These are phyloP conservation scores for Solanum hybrid DNA, from an alignment of 305 asterid genomes.

Conservation along the genomic window DNA sequence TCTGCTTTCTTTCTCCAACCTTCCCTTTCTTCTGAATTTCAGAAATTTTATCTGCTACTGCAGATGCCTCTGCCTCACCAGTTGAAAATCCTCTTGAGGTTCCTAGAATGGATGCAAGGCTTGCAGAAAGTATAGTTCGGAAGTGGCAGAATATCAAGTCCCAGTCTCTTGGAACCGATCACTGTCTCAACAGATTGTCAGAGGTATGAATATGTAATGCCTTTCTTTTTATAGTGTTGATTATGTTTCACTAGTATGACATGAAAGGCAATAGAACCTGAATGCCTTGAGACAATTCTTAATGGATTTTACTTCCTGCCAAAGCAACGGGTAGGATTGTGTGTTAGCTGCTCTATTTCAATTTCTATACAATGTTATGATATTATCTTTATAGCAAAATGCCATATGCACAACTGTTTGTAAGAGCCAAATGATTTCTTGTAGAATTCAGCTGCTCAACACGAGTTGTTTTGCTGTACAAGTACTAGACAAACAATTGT, in stretches of 20 bases:
- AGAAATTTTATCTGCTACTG: conserved; percentile 11
- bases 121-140: conserved; percentile 74
- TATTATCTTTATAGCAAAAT: neutral
- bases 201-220: conserved; percentile 42
- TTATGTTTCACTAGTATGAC: neutral
- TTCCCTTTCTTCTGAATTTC: conserved; percentile 7
- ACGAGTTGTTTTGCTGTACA: neutral
- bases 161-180: conserved; percentile 89
- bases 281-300: neutral
- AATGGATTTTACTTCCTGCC: neutral
- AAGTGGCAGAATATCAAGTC: conserved; percentile 90
- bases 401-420: neutral
- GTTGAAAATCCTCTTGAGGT: conserved; percentile 44
- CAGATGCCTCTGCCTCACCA: conserved; percentile 41
- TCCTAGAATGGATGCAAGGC: conserved; percentile 84
- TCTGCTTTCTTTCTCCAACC: conserved; percentile 6
- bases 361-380: neutral
- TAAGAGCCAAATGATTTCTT: neutral
- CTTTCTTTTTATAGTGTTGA: neutral
- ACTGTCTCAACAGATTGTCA: conserved; percentile 48
- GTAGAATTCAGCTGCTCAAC: neutral
- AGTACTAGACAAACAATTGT: neutral
- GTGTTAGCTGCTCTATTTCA: neutral
- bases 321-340: neutral
- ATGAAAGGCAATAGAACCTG: neutral